These are phyloP conservation scores for Ampelomyces quisqualis DNA, from an alignment of 2,329 filamentous ascomycete genomes.

Conservation along the genomic window DNA sequence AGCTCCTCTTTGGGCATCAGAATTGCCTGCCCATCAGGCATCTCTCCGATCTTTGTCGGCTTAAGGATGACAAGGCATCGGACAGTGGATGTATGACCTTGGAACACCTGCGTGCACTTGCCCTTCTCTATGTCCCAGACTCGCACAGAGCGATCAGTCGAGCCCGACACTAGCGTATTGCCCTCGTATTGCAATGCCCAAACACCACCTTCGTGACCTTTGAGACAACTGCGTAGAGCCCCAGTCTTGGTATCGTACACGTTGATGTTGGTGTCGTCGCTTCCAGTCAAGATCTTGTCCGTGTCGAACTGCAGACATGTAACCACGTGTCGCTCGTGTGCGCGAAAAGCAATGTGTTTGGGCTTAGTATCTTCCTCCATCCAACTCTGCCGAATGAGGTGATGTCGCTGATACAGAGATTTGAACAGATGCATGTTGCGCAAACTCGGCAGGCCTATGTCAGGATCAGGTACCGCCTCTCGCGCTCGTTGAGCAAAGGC, in stretches of 20 bases:
- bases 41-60: conserved; percentile 74
- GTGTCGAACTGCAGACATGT: conserved; percentile 97
- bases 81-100: conserved; percentile 96
- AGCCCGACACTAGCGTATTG: conserved; percentile 91
- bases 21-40: conserved; percentile 69
- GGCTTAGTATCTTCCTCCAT: conserved; percentile 80
- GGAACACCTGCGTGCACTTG: conserved; percentile 90
- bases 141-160: conserved; percentile 95
- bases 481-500: conserved; percentile 85
- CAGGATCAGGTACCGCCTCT: conserved; percentile 75
- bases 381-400: conserved; percentile 89
- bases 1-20: conserved; percentile 93
- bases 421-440: conserved; percentile 91
- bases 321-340: conserved; percentile 93
- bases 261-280: conserved; percentile 95
- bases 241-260: conserved; percentile 98
- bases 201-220: conserved; percentile 94
- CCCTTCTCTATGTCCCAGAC: conserved; percentile 98
- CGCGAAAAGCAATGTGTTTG: conserved; percentile 91
- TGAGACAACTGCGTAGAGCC: conserved; percentile 75
- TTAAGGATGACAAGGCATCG: conserved; percentile 93
- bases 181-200: conserved; percentile 97
- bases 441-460: conserved; percentile 74
- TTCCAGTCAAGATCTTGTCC: conserved; percentile 96
- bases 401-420: conserved; percentile 88